These are phyloP conservation scores for Starmerella ratchasimensis DNA, from an alignment of 805 yeast species.

Conservation along the genomic window DNA sequence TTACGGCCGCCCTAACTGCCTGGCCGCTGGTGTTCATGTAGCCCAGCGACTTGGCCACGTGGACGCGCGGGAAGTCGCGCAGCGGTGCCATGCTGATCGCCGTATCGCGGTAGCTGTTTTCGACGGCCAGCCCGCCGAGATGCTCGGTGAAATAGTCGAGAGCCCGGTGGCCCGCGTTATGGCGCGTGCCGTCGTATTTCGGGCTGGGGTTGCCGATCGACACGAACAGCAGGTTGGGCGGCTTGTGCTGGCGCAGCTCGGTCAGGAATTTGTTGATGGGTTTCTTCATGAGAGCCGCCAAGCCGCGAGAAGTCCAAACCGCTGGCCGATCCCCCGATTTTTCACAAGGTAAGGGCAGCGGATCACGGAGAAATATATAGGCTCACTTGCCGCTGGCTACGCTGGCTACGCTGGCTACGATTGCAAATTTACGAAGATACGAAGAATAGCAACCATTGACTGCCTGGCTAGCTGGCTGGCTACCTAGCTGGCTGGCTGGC, in stretches of 20 bases:
- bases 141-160: constrained; percentile 25
- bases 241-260: constrained; percentile 7
- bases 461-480: no score
- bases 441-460: no score
- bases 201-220: constrained; percentile 72
- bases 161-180: constrained; percentile 60
- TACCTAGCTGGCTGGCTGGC: no score
- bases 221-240: constrained; percentile 13
- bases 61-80: constrained; percentile 19
- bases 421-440: no score
- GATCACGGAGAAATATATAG: no score
- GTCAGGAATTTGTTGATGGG: constrained; percentile 20
- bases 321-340: background rate
- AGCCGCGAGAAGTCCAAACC: background rate
- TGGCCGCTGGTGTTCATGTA: constrained; percentile 63
- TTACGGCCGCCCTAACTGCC: constrained; percentile 30
- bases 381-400: no score
- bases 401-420: no score
- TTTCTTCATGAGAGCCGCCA: background rate
- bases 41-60: constrained; percentile 39
- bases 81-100: constrained; percentile 8
- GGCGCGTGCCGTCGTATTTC: constrained; percentile 48
- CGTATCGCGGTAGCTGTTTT: constrained; percentile 1
- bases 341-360: background rate
- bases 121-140: constrained; percentile 10